Evolutionary conservation across 2,329 filamentous ascomycete species (phyloP).

Genomic region (Teratosphaeria gauchensis): DNA sequence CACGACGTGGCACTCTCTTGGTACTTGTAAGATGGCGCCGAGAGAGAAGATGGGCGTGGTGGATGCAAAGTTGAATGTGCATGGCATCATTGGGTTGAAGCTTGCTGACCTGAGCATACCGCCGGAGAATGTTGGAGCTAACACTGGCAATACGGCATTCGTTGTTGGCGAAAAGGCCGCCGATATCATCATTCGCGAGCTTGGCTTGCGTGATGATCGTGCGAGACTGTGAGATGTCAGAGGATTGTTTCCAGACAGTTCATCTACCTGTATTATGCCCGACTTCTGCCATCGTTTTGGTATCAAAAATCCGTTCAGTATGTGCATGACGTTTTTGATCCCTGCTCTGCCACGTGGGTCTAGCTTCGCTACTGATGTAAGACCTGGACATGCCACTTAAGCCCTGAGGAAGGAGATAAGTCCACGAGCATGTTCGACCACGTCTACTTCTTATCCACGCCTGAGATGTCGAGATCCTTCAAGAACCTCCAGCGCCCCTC

Average conservation of each 20-base stretch:
- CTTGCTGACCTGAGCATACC: conserved; percentile 35
- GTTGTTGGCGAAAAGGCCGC: conserved; percentile 34
- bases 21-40: conserved; percentile 32
- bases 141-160: conserved; percentile 39
- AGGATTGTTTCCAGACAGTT: background rate
- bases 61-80: conserved; percentile 29
- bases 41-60: conserved; percentile 31
- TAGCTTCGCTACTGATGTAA: no score
- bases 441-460: background rate
- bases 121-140: conserved; percentile 36
- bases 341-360: background rate
- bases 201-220: conserved; percentile 19
- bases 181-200: conserved; percentile 30
- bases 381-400: background rate
- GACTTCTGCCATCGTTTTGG: no score
- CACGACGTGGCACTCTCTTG: conserved; percentile 34
- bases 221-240: background rate
- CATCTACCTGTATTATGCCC: no score
- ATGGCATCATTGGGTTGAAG: conserved; percentile 33
- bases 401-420: background rate
- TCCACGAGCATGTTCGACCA: background rate
- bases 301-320: no score
- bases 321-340: background rate
- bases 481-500: conserved; percentile 43
- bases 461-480: conserved; percentile 31